Evolutionary conservation across 768 basidiomycete genomes (phyloP).

Genomic region (Boletus reticuloceps): DNA sequence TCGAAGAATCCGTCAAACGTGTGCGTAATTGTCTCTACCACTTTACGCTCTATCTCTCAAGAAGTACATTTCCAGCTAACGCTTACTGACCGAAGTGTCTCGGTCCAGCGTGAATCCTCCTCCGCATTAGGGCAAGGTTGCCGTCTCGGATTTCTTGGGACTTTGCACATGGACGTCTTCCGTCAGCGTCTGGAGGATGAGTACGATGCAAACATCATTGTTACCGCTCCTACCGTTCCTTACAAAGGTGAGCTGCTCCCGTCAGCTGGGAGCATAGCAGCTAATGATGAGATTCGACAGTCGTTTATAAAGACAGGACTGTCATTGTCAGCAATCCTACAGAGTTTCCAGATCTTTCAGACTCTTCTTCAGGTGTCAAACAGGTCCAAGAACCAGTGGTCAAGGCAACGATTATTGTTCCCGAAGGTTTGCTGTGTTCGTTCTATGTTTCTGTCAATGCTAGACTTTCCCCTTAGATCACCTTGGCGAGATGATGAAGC

Average conservation of each 20-base stretch:
- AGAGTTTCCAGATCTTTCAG: conserved; percentile 85
- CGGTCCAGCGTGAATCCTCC: conserved; percentile 88
- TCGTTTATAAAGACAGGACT: conserved; percentile 66
- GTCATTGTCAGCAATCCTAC: conserved; percentile 86
- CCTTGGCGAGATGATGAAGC: conserved; percentile 94
- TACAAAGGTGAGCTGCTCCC: conserved; percentile 60
- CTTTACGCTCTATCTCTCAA: conserved; percentile 7
- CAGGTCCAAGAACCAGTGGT: conserved; percentile 92
- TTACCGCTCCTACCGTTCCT: conserved; percentile 95
- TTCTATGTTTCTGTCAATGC: background rate
- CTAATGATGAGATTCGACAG: conserved; percentile 36
- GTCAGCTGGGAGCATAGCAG: background rate
- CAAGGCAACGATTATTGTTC: conserved; percentile 90
- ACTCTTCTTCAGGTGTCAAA: conserved; percentile 56
- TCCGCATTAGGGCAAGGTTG: conserved; percentile 94
- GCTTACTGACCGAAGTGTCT: conserved; percentile 85
- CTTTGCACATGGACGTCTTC: conserved; percentile 95
- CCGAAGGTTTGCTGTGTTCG: conserved; percentile 61
- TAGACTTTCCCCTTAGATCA: conserved; percentile 54
- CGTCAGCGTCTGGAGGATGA: conserved; percentile 97
- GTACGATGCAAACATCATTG: conserved; percentile 89
- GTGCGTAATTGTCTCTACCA: conserved; percentile 41
- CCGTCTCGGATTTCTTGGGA: conserved; percentile 92
- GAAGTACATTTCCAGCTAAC: conserved; percentile 52
- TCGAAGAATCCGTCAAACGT: conserved; percentile 93